phyloP scores from a whole-genome alignment of 305 asterid genomes.

The Fraxinus dipetala region DNA sequence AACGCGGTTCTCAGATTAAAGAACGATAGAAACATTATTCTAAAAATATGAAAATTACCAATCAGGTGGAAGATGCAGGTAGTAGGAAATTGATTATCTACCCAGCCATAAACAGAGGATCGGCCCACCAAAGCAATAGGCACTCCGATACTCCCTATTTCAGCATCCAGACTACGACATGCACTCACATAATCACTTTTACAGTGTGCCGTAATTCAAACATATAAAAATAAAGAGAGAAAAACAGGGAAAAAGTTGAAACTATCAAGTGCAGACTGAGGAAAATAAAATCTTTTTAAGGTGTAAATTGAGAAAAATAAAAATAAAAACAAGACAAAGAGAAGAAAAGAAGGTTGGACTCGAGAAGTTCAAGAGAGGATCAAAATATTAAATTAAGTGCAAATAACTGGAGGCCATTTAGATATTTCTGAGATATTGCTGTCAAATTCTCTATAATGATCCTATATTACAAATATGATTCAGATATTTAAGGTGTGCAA shows the following conservation, averaged over 20 bases:
- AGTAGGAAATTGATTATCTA: background rate
- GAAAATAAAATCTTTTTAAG: background rate
- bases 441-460: constrained; percentile 26
- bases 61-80: background rate
- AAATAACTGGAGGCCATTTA: constrained; percentile 18
- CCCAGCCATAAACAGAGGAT: background rate
- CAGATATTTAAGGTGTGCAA: constrained; percentile 21
- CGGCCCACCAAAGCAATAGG: background rate
- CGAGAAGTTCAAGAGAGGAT: background rate
- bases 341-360: constrained; percentile 4
- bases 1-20: background rate
- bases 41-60: background rate
- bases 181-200: background rate
- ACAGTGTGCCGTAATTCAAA: background rate
- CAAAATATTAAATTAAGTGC: constrained; percentile 2
- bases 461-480: constrained; percentile 21
- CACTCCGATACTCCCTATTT: background rate
- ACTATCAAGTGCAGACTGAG: background rate
- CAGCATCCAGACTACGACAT: background rate
- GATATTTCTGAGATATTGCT: constrained; percentile 5
- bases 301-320: background rate
- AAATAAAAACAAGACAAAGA: background rate
- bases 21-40: background rate
- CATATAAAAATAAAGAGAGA: background rate
- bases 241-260: background rate